Evolutionary conservation across 768 basidiomycete species (phyloP).

Genomic region (Leucocoprinus leucothites): DNA sequence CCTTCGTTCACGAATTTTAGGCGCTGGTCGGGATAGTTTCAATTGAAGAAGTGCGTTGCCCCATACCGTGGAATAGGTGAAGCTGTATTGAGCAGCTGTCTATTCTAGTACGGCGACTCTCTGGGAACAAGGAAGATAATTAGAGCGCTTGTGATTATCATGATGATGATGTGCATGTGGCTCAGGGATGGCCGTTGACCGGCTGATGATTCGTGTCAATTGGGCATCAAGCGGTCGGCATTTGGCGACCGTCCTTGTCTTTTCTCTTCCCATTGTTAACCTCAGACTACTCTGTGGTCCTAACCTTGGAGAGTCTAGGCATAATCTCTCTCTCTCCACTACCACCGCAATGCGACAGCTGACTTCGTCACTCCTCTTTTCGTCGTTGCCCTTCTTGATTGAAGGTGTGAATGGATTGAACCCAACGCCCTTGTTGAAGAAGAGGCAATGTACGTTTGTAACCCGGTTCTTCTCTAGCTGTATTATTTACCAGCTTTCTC

Average conservation of each 20-base stretch:
- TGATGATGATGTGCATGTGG: slow-evolving; percentile 7
- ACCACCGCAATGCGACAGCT: background rate
- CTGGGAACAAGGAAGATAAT: background rate
- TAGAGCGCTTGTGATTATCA: background rate
- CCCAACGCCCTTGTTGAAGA: slow-evolving; percentile 32
- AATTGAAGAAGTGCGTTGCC: too few species aligned
- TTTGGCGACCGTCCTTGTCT: background rate
- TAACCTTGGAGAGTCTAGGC: background rate
- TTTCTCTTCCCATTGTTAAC: background rate
- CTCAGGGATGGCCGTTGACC: slow-evolving; percentile 6
- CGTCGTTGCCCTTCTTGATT: slow-evolving; percentile 7
- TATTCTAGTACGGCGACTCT: background rate
- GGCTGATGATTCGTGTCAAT: background rate
- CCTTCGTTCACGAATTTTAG: too few species aligned
- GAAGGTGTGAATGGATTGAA: slow-evolving; percentile 26
- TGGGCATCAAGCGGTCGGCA: background rate
- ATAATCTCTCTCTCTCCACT: background rate
- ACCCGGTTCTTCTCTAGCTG: too few species aligned
- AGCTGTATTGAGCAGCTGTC: background rate
- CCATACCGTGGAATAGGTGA: background rate
- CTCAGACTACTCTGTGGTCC: background rate
- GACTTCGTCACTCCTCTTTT: background rate
- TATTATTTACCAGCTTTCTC: background rate
- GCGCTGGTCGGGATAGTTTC: too few species aligned
- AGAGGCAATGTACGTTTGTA: too few species aligned